Base-by-base conservation (phyloP, 2,329 filamentous ascomycete species). In the Penicillium sp. region DNA sequence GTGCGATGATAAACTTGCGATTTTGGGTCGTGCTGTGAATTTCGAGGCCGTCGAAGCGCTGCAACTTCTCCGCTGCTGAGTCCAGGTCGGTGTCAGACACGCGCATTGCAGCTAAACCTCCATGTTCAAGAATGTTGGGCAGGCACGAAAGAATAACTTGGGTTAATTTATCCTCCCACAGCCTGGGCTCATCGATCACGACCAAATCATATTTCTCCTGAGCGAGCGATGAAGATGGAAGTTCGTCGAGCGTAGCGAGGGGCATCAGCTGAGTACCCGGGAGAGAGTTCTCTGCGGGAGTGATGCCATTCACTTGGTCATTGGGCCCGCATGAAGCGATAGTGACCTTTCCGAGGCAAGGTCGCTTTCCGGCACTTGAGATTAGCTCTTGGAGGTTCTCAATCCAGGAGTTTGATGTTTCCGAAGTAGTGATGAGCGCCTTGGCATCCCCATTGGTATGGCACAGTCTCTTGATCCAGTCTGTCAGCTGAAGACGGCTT, bases 391-490 rank as follows among this genome's bases (percentile, higher is more conserved):
- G 35, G 5, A 61, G 47, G 13, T 15, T 47, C 9, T 52, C 40
- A 13, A 52, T 49, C 55, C 50, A 60, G 25, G 47, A 41, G 32
- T 15, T 54, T 3, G 50, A 40, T 9, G 47, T 1, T 13, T 44
- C 15, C 1, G 53, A 53, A n/a, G 55, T 58, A 18, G 46, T 23
- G 7, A 61, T 39, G 4, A 61, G 34, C 3, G 55, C 50, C 9
- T 12, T 58, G 4, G 52, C 52, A 45, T 61, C 55, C 0, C 59
- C 59, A 15, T 58, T 50, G 12, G 59, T 61, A 32, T 61, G 57
- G 27, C 57, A 60, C 21, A 61, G 23, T n/a, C 59, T 51, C 29
- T 60, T 49, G 23, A 61, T 50, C 59, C 59, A 61, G 37, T 61
- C 59, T 21, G 27, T 39, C 23, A 59, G n/a, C 18, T 52, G 54